Conservation (phyloP, 345 rosid species). For the Citrus hindsii region DNA sequence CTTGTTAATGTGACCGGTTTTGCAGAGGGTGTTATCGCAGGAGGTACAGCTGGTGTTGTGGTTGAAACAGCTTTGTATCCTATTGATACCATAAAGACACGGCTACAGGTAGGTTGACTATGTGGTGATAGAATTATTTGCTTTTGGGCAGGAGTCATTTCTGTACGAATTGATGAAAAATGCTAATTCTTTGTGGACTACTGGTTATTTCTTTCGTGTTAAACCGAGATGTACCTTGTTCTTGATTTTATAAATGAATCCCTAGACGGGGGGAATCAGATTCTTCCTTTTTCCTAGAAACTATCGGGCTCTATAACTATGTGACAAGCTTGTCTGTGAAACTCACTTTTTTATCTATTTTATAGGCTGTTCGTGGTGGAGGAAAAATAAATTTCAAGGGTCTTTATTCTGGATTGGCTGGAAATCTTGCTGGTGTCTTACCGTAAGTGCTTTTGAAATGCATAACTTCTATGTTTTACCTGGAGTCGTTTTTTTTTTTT, state of each 20-base stretch:
- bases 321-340: background rate
- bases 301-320: background rate
- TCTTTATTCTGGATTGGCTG: conserved; percentile 93
- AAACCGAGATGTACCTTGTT: background rate
- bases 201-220: background rate
- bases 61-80: conserved; percentile 95
- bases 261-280: background rate
- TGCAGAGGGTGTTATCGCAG: conserved; percentile 92
- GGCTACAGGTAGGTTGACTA: conserved; percentile 80
- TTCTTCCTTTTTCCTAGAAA: background rate
- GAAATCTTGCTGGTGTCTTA: conserved; percentile 89
- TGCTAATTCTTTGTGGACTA: background rate
- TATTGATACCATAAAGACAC: conserved; percentile 87
- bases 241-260: background rate
- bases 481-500: too few species aligned
- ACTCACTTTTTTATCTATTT: background rate
- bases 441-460: conserved; percentile 56
- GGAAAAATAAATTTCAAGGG: conserved; percentile 77
- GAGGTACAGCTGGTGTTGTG: conserved; percentile 95
- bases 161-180: background rate
- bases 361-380: conserved; percentile 84
- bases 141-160: background rate
- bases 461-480: background rate
- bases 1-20: conserved; percentile 11
- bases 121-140: background rate